These are phyloP conservation scores for Boletus sp. DNA, from an alignment of 768 basidiomycete genomes.

Conservation along the genomic window DNA sequence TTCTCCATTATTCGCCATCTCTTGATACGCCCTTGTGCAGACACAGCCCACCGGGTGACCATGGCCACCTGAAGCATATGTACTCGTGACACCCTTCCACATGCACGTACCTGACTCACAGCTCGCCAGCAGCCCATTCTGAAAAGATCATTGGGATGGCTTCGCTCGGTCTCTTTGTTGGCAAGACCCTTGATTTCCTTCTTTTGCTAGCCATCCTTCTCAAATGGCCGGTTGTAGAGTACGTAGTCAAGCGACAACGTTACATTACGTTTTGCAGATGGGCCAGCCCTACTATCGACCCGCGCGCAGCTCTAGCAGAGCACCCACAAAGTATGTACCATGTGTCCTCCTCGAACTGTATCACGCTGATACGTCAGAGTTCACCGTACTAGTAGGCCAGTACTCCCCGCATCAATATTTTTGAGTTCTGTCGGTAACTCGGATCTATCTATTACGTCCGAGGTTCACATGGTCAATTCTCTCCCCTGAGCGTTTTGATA, in stretches of 20 bases:
- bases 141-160: too few species aligned
- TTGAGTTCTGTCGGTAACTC: neutral
- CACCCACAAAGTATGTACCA: neutral
- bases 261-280: too few species aligned
- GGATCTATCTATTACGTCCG: constrained; percentile 10
- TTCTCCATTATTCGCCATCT: neutral
- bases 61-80: neutral
- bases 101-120: neutral
- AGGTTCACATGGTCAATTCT: constrained; percentile 9
- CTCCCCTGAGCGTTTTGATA: neutral
- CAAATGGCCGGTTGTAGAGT: too few species aligned
- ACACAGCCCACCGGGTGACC: neutral
- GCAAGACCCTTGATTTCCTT: too few species aligned
- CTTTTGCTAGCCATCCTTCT: too few species aligned
- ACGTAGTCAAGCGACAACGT: too few species aligned
- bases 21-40: neutral
- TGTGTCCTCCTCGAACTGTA: neutral
- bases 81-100: neutral
- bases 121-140: neutral
- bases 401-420: neutral
- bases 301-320: neutral
- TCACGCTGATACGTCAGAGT: neutral
- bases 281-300: too few species aligned
- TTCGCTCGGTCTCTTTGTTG: too few species aligned
- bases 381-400: neutral